These are phyloP conservation scores for Pistacia atlantica DNA, from an alignment of 345 rosid species.

Conservation along the genomic window DNA sequence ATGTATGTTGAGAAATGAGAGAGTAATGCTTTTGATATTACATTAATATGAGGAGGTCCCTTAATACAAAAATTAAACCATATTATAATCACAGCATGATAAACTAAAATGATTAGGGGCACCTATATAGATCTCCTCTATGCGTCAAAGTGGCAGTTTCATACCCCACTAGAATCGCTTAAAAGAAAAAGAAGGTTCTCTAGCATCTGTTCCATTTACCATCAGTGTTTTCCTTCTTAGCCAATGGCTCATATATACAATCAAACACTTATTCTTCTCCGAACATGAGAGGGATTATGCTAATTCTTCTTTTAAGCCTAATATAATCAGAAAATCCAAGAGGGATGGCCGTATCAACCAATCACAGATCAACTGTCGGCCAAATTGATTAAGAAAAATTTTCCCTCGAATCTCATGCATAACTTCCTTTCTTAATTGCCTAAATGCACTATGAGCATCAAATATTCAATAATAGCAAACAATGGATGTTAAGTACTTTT, in stretches of 20 bases:
- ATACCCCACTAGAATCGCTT: neutral
- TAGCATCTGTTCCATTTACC: neutral
- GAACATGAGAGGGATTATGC: slow-evolving; percentile 3
- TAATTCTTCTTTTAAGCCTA: slow-evolving; percentile 23
- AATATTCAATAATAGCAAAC: slow-evolving; percentile 4
- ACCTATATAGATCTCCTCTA: slow-evolving; percentile 7
- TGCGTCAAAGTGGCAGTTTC: neutral
- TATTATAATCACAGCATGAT: neutral
- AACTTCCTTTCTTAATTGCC: slow-evolving; percentile 1
- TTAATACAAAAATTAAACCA: neutral
- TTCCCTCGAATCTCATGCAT: neutral
- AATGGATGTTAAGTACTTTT: slow-evolving; percentile 4
- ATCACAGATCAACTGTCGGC: slow-evolving; percentile 31
- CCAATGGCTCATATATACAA: neutral
- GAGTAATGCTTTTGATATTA: slow-evolving; percentile 5
- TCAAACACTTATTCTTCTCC: neutral
- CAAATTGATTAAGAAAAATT: slow-evolving; percentile 22
- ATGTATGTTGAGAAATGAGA: neutral
- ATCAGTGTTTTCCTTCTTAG: slow-evolving; percentile 10
- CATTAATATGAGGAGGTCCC: neutral
- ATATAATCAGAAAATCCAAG: slow-evolving; percentile 28
- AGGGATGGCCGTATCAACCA: slow-evolving; percentile 19
- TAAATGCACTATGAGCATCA: slow-evolving; percentile 7
- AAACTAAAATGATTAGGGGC: slow-evolving; percentile 1
- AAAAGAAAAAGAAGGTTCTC: slow-evolving; percentile 19